Evolutionary conservation across 371 early-diverging fungal genomes (phyloP), one percentile per base, ranked within the genome.

Genomic region (Entomophthora muscae): DNA sequence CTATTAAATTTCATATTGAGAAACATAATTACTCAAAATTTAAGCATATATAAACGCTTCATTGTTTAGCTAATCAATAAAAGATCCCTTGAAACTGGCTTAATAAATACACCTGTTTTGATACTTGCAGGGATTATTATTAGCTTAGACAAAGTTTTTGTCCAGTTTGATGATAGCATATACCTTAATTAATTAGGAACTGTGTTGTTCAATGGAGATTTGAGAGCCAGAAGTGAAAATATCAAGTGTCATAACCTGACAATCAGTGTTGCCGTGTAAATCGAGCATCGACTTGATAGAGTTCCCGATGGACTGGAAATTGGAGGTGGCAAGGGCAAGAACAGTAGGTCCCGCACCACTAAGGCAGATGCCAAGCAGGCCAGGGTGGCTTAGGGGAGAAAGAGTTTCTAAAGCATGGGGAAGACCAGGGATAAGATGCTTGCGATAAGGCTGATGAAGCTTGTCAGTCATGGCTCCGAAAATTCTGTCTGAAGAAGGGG

Each of bases 281-380:
- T 42, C 42, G 10, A 42, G 17, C 10, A 42, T 42, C 10, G 10
- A 10, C 42, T 42, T 42, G 42, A 42, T 42, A 23, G 76, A 74
- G 26, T 71, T 64, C 12, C 85, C 91, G 65, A 91, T 90, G 29
- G 73, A 67, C 59, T 85, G 87, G 76, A 83, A 86, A 70, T 89
- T 83, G 64, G 79, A 73, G 3, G 80, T 79, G 2, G 87, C 88
- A 66, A 96, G 73, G 21, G 89, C 90, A 57, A 97, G 76, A 53
- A 95, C 88, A 22, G 94, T 93, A 13, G 98, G 98, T 1, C 98
- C 98, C 10, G 98, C 97, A 51, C 98, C 98, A 64, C 88, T 88
- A 59, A 96, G 72, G 69, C 93, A 94, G 30, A 91, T 82, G 30
- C 98, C 98, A 5, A 94, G 76, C 21, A 95, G 72, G 3, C 95